Evolutionary conservation across 2,329 filamentous ascomycete genomes (phyloP).

Genomic region (Penicillium aurantiogriseum): DNA sequence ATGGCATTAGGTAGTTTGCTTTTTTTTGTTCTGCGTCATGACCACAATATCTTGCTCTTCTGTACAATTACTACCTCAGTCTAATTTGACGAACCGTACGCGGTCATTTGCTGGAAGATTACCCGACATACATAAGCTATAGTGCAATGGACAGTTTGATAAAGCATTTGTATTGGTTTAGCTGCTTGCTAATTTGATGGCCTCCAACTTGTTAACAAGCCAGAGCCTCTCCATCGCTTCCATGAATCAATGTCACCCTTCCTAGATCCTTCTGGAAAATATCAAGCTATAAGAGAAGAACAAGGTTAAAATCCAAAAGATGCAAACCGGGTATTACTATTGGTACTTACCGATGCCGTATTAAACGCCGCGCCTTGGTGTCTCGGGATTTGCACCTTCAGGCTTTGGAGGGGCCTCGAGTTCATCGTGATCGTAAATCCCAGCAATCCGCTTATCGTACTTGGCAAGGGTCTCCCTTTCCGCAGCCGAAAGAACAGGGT

Average conservation of each 20-base stretch:
- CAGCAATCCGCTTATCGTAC: neutral
- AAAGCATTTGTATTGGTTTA: neutral
- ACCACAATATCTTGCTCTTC: constrained; percentile 4
- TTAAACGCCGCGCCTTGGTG: neutral
- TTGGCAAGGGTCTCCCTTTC: neutral
- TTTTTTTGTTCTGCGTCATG: constrained; percentile 9
- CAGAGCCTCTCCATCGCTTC: neutral
- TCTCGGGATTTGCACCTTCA: neutral
- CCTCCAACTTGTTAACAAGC: neutral
- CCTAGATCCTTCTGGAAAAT: neutral
- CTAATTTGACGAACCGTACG: constrained; percentile 6
- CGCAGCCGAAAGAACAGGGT: neutral
- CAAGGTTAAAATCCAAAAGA: neutral
- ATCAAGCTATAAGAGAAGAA: neutral
- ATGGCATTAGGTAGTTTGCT: constrained; percentile 32
- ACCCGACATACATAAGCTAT: neutral
- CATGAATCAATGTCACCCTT: neutral
- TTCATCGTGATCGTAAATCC: neutral
- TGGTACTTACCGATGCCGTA: neutral
- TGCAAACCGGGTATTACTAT: neutral
- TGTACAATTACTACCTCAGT: constrained; percentile 10
- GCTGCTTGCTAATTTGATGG: neutral
- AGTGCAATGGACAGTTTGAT: neutral
- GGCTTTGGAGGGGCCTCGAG: neutral
- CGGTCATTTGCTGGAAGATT: neutral